A percentile compares a stretch with the other conserved stretches of the same genome.
Evolutionary conservation across 768 basidiomycete genomes (phyloP).

Genomic region (Russula ochroleuca): DNA sequence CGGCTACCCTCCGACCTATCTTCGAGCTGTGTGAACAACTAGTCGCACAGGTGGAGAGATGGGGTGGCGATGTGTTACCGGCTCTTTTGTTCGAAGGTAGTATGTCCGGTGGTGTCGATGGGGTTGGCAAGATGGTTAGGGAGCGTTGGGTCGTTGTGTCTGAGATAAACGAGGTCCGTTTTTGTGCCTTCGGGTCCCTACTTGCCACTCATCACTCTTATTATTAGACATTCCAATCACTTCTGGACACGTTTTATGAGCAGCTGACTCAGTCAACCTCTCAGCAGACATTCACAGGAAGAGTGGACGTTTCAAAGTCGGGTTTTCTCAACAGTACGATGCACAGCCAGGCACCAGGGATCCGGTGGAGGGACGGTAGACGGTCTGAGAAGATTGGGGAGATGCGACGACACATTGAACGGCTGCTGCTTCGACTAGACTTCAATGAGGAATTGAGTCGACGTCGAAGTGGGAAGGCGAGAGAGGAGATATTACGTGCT

Average conservation of each 20-base stretch:
- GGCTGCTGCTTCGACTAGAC: slow-evolving; percentile 75
- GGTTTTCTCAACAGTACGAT: slow-evolving; percentile 54
- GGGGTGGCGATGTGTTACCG: slow-evolving; percentile 89
- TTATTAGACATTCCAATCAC: slow-evolving; percentile 58
- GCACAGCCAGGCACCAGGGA: slow-evolving; percentile 42
- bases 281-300: slow-evolving; percentile 60
- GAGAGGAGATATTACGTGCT: slow-evolving; percentile 43
- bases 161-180: slow-evolving; percentile 71
- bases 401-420: slow-evolving; percentile 76
- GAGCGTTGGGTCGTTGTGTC: slow-evolving; percentile 64
- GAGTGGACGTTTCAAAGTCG: slow-evolving; percentile 70
- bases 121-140: slow-evolving; percentile 67
- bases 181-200: not conserved
- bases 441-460: slow-evolving; percentile 75
- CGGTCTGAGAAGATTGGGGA: slow-evolving; percentile 58
- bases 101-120: slow-evolving; percentile 49
- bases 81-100: slow-evolving; percentile 80
- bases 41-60: slow-evolving; percentile 83
- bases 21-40: slow-evolving; percentile 83
- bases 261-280: slow-evolving; percentile 72
- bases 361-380: slow-evolving; percentile 47
- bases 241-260: slow-evolving; percentile 75
- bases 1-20: slow-evolving; percentile 61
- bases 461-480: slow-evolving; percentile 29
- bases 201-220: slow-evolving; percentile 23